Evolutionary conservation across 2,329 filamentous ascomycete species (phyloP), one percentile per base, ranked within the genome.

Genomic region (Cladosporium sp.): DNA sequence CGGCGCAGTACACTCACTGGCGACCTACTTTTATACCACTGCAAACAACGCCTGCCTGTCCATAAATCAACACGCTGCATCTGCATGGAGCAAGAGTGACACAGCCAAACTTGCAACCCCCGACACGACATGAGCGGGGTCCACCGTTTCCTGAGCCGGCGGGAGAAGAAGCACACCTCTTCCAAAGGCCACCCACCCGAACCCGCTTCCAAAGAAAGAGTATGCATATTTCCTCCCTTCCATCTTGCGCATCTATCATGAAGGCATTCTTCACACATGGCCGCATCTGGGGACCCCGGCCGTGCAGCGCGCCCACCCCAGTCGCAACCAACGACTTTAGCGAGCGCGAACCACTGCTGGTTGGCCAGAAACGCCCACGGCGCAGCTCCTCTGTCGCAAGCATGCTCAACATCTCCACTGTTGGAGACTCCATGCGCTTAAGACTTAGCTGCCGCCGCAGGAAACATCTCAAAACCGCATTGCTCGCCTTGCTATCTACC

Each of bases 71-170:
- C 12, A 47, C 6, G 44, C 32, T 32, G 44, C 47, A 38, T n/a
- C 61, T 57, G 51, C 51, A 64, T 64, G 61, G 51, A 64, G 60
- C 30, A 54, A 32, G n/a, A 41, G 41, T 55, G 61, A 55, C 51
- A 64, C 60, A 55, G 60, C 49, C 30, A 26, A n/a, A 11, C 41
- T 34, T 21, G 24, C 38, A 59, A 65, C 30, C 34, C 30, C 34
- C 32, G 51, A 52, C 28, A 47, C 38, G 79, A 70, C 69, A 83
- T 83, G 80, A 81, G 80, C 73, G 80, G 79, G 74, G 80, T 85
- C 69, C 88, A 86, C 75, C 88, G 89, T 73, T 88, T 92, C 76
- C 86, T 91, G 67, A 91, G 87, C 77, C 83, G 89, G 71, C 86
- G 89, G 71, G 90, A 92, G 73, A 92, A 82, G 77, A 75, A 75